Conservation (phyloP, 768 basidiomycete genomes). For the Leucosporidium creatinivorum region DNA sequence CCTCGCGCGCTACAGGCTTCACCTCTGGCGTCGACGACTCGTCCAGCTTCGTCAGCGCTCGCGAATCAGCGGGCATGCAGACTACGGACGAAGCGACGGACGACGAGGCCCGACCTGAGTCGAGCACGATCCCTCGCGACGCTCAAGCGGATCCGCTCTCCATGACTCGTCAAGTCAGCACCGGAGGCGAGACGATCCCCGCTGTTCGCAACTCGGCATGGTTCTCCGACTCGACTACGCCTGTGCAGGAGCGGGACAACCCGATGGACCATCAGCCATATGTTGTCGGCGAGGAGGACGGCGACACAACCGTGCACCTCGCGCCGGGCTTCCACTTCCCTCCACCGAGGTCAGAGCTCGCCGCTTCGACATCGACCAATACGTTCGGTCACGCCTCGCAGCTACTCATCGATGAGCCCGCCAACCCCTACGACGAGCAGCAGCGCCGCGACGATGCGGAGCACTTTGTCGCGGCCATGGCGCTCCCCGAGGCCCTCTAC, state of each 20-base stretch:
- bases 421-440: too few species aligned
- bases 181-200: too few species aligned
- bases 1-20: not conserved
- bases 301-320: not conserved
- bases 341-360: not conserved
- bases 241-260: not conserved
- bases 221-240: not conserved
- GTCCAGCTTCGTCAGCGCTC: slow-evolving; percentile 4
- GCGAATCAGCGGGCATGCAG: not conserved
- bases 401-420: too few species aligned
- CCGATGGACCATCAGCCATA: slow-evolving; percentile 5
- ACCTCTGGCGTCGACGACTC: slow-evolving; percentile 11
- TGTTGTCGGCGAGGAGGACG: slow-evolving; percentile 3
- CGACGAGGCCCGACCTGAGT: not conserved
- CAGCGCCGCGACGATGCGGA: not conserved
- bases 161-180: too few species aligned
- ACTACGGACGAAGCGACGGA: not conserved
- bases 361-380: too few species aligned
- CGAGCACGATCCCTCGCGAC: too few species aligned
- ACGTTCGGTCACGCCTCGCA: too few species aligned
- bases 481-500: not conserved
- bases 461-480: slow-evolving; percentile 13
- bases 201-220: too few species aligned
- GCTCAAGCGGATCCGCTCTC: too few species aligned
- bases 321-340: not conserved